phyloP scores from a whole-genome alignment of 768 basidiomycete species.

The Mycena galopus region DNA sequence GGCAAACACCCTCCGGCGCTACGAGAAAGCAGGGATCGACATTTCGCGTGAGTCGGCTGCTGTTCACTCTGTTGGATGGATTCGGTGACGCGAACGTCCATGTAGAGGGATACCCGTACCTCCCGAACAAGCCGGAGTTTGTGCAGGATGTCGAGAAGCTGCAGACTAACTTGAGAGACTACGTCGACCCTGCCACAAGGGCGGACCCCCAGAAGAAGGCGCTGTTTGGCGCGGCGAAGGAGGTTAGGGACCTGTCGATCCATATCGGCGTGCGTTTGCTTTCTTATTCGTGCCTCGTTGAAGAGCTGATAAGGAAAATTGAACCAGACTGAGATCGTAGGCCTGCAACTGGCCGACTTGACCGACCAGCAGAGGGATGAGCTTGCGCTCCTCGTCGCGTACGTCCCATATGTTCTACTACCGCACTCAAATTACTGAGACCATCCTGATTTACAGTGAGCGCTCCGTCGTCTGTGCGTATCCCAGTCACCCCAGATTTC shows the following conservation, averaged over 20 bases:
- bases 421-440: background rate
- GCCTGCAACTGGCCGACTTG: conserved; percentile 37
- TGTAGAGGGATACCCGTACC: conserved; percentile 37
- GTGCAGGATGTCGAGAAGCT: conserved; percentile 40
- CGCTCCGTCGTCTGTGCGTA: conserved; percentile 37
- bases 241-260: conserved; percentile 36
- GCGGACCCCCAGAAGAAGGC: conserved; percentile 40
- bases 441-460: conserved; percentile 9
- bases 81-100: background rate
- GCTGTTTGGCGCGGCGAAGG: conserved; percentile 37
- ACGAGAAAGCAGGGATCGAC: conserved; percentile 38
- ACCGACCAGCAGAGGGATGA: conserved; percentile 38
- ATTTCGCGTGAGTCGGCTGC: conserved; percentile 27
- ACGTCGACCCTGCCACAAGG: conserved; percentile 36
- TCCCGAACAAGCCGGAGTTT: conserved; percentile 37
- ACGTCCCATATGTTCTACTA: background rate
- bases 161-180: conserved; percentile 33
- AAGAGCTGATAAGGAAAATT: background rate
- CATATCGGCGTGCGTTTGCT: conserved; percentile 34
- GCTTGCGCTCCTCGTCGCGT: conserved; percentile 39
- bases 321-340: conserved; percentile 36
- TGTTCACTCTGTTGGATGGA: background rate
- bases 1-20: conserved; percentile 36
- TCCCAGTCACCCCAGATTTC: background rate
- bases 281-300: no score